A percentile compares a stretch with the other conserved stretches of the same genome.
phyloP scores from a whole-genome alignment of 305 asterid species.

The Caryopteris hybrid region DNA sequence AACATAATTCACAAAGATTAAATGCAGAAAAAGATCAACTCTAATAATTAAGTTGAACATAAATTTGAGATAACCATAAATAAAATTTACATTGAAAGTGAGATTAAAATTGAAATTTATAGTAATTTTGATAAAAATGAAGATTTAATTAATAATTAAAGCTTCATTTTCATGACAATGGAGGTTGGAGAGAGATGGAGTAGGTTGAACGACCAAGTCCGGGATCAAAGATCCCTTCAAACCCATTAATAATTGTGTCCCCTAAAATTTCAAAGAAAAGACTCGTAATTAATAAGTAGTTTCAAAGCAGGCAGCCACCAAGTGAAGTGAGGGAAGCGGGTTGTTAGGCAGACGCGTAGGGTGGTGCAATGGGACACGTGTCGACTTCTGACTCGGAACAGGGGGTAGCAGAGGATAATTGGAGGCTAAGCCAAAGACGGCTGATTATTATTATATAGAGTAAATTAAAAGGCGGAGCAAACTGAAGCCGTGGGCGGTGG shows the following conservation, averaged over 20 bases:
- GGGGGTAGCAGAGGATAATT: not conserved
- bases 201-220: slow-evolving; percentile 15
- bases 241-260: not conserved
- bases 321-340: not conserved
- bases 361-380: slow-evolving; percentile 24
- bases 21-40: too few relatives aligned
- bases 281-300: not conserved
- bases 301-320: not conserved
- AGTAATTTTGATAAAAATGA: too few relatives aligned
- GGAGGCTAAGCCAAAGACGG: slow-evolving; percentile 18
- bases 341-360: slow-evolving; percentile 29
- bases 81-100: too few relatives aligned
- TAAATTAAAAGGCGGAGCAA: not conserved
- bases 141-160: too few relatives aligned
- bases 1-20: too few relatives aligned
- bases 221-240: not conserved
- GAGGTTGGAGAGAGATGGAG: too few relatives aligned
- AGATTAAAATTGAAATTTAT: too few relatives aligned
- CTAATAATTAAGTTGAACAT: too few relatives aligned
- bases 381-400: not conserved
- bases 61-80: too few relatives aligned
- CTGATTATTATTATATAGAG: slow-evolving; percentile 1
- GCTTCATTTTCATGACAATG: too few relatives aligned
- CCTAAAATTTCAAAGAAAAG: not conserved
- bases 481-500: slow-evolving; percentile 22